Conservation (phyloP, 148 eudicot species). For the Oxyria digyna region DNA sequence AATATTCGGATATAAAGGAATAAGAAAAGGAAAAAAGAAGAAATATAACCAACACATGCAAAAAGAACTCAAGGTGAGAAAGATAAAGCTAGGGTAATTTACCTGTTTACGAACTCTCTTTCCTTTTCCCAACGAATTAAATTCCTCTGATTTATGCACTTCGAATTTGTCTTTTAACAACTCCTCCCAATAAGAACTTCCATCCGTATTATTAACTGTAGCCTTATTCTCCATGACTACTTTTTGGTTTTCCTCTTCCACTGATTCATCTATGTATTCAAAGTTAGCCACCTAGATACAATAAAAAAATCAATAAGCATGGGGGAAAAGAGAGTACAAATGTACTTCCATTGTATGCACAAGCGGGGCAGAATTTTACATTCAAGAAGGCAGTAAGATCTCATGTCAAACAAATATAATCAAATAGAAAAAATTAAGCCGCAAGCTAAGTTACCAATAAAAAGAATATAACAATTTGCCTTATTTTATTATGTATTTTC, state of each 20-base stretch:
- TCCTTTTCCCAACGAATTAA: conserved; percentile 84
- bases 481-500: no score
- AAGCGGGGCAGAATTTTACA: background rate
- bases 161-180: conserved; percentile 69
- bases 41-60: background rate
- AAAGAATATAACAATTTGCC: background rate
- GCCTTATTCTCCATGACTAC: conserved; percentile 40
- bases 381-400: background rate
- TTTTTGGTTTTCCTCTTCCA: conserved; percentile 53
- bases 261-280: conserved; percentile 76
- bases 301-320: background rate
- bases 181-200: conserved; percentile 80
- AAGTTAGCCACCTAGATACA: conserved; percentile 80
- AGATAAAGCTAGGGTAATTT: conserved; percentile 1
- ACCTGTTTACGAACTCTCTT: conserved; percentile 98
- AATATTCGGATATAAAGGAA: background rate
- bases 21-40: background rate
- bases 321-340: background rate
- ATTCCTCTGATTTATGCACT: conserved; percentile 76
- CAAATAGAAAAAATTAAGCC: background rate
- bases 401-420: background rate
- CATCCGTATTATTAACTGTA: conserved; percentile 41
- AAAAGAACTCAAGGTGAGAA: background rate
- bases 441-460: background rate
- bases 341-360: background rate